Percentiles rank a stretch among this genome's conserved stretches.
phyloP scores from a whole-genome alignment of 2,329 filamentous ascomycete genomes.

The Chrysoporthe deuterocubensis region DNA sequence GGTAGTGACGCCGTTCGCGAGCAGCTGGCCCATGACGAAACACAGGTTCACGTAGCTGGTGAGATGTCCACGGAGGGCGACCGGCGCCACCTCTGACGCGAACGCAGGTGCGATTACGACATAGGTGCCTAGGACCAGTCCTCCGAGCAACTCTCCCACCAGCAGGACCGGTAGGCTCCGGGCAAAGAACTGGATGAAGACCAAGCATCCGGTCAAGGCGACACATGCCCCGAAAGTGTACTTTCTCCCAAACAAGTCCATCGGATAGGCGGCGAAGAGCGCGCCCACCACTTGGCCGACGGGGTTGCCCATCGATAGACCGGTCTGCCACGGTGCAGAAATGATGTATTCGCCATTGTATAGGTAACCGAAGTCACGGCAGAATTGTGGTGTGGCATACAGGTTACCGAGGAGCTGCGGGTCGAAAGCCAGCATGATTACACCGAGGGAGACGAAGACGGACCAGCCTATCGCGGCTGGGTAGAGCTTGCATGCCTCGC shows the following conservation, averaged over 20 bases:
- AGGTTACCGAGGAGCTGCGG: conserved; percentile 67
- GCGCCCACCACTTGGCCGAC: conserved; percentile 62
- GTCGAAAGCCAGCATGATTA: conserved; percentile 68
- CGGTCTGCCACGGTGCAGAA: conserved; percentile 51
- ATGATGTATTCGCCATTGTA: conserved; percentile 49
- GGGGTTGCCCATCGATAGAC: conserved; percentile 56
- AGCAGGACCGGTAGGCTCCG: conserved; percentile 58
- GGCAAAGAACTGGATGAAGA: conserved; percentile 68
- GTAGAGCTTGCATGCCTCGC: conserved; percentile 47
- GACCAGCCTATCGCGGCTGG: conserved; percentile 58
- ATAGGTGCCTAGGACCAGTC: conserved; percentile 64
- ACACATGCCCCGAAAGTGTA: conserved; percentile 50
- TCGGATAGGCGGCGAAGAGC: conserved; percentile 51
- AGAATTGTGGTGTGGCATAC: conserved; percentile 63
- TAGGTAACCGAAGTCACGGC: conserved; percentile 57
- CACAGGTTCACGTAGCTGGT: conserved; percentile 66
- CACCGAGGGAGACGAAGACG: conserved; percentile 61
- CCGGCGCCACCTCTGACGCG: conserved; percentile 63
- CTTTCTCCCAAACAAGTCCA: conserved; percentile 51
- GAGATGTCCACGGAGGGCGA: conserved; percentile 59
- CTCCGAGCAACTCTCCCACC: conserved; percentile 64
- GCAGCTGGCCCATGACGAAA: conserved; percentile 65
- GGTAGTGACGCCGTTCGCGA: conserved; percentile 53
- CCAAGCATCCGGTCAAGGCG: conserved; percentile 51
- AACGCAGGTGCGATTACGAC: conserved; percentile 63